Conservation (phyloP, 805 yeast species). For the Metschnikowia drakensbergensis region DNA sequence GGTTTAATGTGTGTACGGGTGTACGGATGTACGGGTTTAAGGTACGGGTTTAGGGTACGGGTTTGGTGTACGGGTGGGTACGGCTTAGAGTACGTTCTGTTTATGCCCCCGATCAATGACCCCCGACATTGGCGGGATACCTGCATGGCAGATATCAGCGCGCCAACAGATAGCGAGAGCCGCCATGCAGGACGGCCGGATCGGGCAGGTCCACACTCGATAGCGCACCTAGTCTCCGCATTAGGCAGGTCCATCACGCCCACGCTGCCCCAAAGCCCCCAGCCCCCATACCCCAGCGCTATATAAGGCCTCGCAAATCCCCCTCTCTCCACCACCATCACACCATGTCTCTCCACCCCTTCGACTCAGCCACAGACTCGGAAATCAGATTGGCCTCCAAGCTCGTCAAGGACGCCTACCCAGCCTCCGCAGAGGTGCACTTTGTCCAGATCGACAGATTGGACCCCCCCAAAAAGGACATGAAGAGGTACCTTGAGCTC, state of each 20-base stretch:
- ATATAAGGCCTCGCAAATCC: not conserved
- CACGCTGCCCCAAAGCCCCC: not conserved
- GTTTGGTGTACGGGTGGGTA: too few relatives aligned
- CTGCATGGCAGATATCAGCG: too few relatives aligned
- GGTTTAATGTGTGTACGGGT: too few relatives aligned
- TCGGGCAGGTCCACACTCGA: conserved; percentile 1
- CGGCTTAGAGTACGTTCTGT: too few relatives aligned
- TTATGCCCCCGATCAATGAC: too few relatives aligned
- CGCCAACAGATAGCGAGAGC: too few relatives aligned
- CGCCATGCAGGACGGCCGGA: not conserved
- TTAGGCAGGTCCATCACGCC: conserved; percentile 10
- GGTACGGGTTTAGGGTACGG: too few relatives aligned
- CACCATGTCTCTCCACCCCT: conserved; percentile 43
- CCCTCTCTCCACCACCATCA: not conserved
- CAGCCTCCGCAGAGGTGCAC: conserved; percentile 52
- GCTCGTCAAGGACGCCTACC: conserved; percentile 55
- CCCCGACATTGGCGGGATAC: too few relatives aligned
- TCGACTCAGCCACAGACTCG: conserved; percentile 54
- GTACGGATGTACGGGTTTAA: too few relatives aligned
- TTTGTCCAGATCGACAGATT: conserved; percentile 63
- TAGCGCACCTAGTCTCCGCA: conserved; percentile 7
- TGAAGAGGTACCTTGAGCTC: conserved; percentile 63
- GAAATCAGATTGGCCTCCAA: conserved; percentile 57
- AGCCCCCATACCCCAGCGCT: not conserved
- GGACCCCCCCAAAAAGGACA: conserved; percentile 77